A percentile compares a stretch with the other conserved stretches of the same genome.
Evolutionary conservation across 2,329 filamentous ascomycete species (phyloP).

Genomic region (Ceratocystis destructans): DNA sequence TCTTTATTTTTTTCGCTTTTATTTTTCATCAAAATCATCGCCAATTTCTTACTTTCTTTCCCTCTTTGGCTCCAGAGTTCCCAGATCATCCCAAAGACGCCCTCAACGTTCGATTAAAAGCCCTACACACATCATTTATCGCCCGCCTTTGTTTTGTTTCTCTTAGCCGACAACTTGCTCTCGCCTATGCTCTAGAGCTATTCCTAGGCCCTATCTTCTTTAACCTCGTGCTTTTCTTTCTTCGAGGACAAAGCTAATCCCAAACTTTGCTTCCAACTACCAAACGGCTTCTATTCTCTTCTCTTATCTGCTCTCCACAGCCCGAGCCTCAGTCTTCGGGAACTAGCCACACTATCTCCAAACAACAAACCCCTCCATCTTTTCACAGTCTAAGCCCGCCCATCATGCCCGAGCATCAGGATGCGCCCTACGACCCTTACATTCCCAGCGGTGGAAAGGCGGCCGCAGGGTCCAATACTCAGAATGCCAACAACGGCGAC

Average conservation of each 20-base stretch:
- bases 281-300: background rate
- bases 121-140: background rate
- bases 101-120: background rate
- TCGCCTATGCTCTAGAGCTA: background rate
- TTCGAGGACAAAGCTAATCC: background rate
- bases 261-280: background rate
- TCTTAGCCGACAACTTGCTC: background rate
- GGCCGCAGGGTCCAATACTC: conserved; percentile 26
- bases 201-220: background rate
- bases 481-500: conserved; percentile 35
- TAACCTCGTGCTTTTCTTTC: background rate
- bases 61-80: background rate
- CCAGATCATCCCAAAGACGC: background rate
- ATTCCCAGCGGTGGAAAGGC: conserved; percentile 47
- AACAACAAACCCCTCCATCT: background rate
- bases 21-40: conserved; percentile 5
- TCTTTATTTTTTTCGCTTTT: conserved; percentile 8
- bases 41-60: background rate
- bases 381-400: conserved; percentile 7
- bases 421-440: conserved; percentile 73
- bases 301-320: conserved; percentile 6
- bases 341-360: background rate
- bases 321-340: conserved; percentile 1
- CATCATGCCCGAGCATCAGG: conserved; percentile 38
- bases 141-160: background rate